Base-by-base conservation (phyloP, 208 protist genomes). In the Chromosphaera perkinsii region DNA sequence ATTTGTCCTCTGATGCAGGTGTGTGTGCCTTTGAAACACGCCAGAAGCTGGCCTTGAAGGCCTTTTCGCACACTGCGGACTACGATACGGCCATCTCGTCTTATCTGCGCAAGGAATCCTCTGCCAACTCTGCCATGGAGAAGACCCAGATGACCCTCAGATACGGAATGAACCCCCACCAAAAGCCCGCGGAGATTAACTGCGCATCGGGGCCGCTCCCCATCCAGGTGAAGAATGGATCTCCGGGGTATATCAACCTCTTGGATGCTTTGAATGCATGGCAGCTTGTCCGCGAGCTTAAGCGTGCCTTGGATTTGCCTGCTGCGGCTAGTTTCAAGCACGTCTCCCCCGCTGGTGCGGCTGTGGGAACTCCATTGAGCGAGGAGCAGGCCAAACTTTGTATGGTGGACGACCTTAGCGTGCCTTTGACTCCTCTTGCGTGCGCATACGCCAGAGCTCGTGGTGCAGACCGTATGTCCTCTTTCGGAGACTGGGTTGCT, bases 311-410 rank as follows among this genome's bases (percentile, higher is more conserved):
- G 3, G 60, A 55, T 45, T 52, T 85, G 5, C 72, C 77, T 4
- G 83, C 83, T 14, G 83, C 83, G 1, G 80, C 83, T 2, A 85
- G 80, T n/a, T 87, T 87, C 73, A 87, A 87, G 77, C 82, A 87
- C 63, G 76, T 83, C 14, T 66, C 42, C 22, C 82, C 82, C 0
- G 82, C 82, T 4, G 79, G 82, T 26, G 78, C 77, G 2, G 80
- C 80, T 32, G 69, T 87, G n/a, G 76, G 48, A 32, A 51, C 67
- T 4, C 72, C 69, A 10, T 70, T 85, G 40, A 61, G 60, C 7
- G 59, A 72, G 7, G 57, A 49, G 14, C 55, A 81, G 48, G 61
- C 48, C 9, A 39, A 62, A 24, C 71, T 78, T 29, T 87, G 75
- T 56, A 66, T 79, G 77, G 78, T 80, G 1, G 68, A 67, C 20